Percentiles rank a stretch among this genome's conserved stretches.
These are phyloP conservation scores for Flaveria floridana DNA, from an alignment of 140 eudicot species.

Conservation along the genomic window DNA sequence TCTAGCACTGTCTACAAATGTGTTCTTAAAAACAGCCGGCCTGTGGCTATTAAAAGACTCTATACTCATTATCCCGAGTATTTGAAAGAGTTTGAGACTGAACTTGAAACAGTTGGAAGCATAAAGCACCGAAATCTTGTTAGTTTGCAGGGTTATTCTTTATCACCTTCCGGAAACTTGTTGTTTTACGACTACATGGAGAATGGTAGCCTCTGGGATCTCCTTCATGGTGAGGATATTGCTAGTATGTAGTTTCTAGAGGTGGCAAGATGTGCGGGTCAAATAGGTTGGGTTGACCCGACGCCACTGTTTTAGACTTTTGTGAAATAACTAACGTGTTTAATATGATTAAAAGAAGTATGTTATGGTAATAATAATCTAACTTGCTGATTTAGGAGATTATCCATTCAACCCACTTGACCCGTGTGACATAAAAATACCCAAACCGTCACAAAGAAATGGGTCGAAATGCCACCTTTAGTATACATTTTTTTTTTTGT, in stretches of 20 bases:
- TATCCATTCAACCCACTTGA: not conserved
- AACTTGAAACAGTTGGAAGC: slow-evolving; percentile 87
- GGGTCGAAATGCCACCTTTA: not conserved
- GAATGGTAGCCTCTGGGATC: slow-evolving; percentile 99
- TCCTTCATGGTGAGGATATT: slow-evolving; percentile 72
- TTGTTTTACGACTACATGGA: slow-evolving; percentile 97
- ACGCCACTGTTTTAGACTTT: no score
- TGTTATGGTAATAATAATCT: not conserved
- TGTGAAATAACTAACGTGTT: not conserved
- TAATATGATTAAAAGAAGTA: not conserved
- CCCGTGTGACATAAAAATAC: not conserved
- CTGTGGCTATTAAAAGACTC: slow-evolving; percentile 84
- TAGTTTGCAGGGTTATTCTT: slow-evolving; percentile 89
- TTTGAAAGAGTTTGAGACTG: slow-evolving; percentile 87
- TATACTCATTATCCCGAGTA: slow-evolving; percentile 72
- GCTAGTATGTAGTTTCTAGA: not conserved
- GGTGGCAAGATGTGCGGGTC: not conserved
- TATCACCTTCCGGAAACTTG: slow-evolving; percentile 80
- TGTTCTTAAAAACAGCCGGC: slow-evolving; percentile 83
- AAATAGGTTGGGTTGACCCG: not conserved
- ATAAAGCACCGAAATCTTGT: slow-evolving; percentile 91
- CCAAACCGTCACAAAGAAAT: not conserved
- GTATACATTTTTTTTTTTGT: not conserved
- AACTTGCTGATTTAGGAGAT: not conserved
- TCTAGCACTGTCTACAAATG: slow-evolving; percentile 97